Evolutionary conservation across 306 rosid species (phyloP), one percentile per base, ranked within the genome.

Genomic region (Rubus idaeus): DNA sequence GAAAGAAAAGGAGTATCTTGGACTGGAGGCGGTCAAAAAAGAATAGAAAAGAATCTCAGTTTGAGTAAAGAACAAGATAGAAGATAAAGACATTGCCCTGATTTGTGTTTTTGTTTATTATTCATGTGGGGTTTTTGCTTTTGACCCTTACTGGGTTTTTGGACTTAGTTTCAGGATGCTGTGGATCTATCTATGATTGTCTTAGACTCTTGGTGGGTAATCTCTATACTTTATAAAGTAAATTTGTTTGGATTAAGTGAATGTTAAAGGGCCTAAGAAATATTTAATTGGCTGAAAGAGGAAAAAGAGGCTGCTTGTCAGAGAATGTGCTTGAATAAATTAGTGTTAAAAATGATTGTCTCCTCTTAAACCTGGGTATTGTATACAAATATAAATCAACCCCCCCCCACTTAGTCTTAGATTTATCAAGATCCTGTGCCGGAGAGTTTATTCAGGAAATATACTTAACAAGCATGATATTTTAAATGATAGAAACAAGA

Each of bases 1-100:
- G 81, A 85, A 87, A 71, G 84, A 70, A 90, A 88, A 82, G 80
- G 69, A 73, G 91, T 73, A 83, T 83, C 89, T 90, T 86, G 96
- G 91, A 92, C 93, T 80, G 26, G 49, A 64, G 78, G 75, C 78
- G 53, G 92, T 89, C 87, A 83, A 88, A 88, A 85, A 80, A 65
- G 53, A 78, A 62, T 14, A 35, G 41, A 55, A 79, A 83, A 64
- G 75, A 70, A 69, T 80, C 77, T 88, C 79, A 62, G 63, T 80
- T 84, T 70, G 87, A 80, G 82, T 81, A 84, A 85, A 79, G 62
- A 76, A 82, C 47, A 49, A 79, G 71, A 62, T 84, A 21, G 78
- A 71, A 77, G 83, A 88, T 79, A 79, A 65, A 79, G 81, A 75
- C 80, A 30, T 58, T 12, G 72, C 30, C 78, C 71, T 51, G 77